Evolutionary conservation across 176 grass and related monocot species (phyloP).

Genomic region (Thalia dealbata): DNA sequence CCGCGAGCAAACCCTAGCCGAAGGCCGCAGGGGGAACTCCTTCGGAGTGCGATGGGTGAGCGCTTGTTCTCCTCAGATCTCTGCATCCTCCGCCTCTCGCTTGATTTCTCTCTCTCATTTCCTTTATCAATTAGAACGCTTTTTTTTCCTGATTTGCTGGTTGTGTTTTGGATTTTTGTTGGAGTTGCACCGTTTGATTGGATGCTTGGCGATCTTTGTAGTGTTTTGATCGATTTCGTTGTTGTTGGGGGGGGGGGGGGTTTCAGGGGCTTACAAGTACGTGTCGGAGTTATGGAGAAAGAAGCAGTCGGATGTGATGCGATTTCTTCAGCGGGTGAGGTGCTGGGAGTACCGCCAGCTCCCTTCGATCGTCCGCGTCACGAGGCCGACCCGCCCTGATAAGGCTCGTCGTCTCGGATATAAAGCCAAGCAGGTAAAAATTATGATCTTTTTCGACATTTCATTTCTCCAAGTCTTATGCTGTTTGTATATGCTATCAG

Average conservation of each 20-base stretch:
- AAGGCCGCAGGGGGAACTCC: not conserved
- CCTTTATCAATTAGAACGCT: not conserved
- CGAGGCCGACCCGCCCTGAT: slow-evolving; percentile 5
- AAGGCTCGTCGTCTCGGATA: not conserved
- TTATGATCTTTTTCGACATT: not conserved
- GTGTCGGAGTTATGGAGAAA: slow-evolving; percentile 5
- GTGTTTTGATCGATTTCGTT: not conserved
- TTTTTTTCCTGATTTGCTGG: not conserved
- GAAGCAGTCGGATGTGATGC: slow-evolving; percentile 1
- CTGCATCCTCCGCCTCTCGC: not conserved
- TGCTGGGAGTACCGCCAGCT: slow-evolving; percentile 8
- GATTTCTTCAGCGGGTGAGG: slow-evolving; percentile 1
- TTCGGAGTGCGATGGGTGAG: not conserved
- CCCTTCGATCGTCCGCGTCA: slow-evolving; percentile 2
- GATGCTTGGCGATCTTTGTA: not conserved
- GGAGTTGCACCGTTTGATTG: not conserved
- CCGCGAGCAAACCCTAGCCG: not conserved
- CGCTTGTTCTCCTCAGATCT: not conserved
- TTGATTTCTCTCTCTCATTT: not conserved
- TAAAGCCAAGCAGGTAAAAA: not conserved
- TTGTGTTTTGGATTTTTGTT: not conserved
- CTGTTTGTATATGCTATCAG: too few relatives aligned
- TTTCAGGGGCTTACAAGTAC: slow-evolving; percentile 1
- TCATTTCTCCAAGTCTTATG: not conserved
- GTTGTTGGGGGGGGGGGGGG: not conserved